These are phyloP conservation scores for Solanum dulcamara DNA, from an alignment of 257 asterid genomes.

Conservation along the genomic window DNA sequence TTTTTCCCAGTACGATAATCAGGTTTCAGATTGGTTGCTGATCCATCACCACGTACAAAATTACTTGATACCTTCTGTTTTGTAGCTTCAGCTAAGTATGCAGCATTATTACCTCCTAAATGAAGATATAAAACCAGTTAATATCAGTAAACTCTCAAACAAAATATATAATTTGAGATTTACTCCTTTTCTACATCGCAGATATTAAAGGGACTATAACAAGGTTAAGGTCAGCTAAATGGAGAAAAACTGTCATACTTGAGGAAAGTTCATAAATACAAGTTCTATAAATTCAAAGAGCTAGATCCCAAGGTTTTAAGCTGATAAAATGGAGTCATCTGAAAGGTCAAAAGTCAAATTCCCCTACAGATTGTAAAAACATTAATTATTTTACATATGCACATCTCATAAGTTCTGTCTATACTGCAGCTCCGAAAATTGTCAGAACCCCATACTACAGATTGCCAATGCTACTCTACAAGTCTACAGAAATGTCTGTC, in stretches of 20 bases:
- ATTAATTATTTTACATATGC: background rate
- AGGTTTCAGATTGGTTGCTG: background rate
- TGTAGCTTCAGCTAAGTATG: background rate
- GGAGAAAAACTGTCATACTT: background rate
- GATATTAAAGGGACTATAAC: background rate
- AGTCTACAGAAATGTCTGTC: background rate
- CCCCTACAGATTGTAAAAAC: background rate
- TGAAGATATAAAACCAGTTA: background rate
- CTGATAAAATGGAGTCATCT: background rate
- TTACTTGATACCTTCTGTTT: background rate
- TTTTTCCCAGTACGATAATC: slow-evolving; percentile 1
- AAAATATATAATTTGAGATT: background rate
- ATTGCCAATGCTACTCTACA: background rate
- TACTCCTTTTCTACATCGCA: background rate
- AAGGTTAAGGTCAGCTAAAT: background rate
- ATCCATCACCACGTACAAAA: background rate
- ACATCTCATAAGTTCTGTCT: background rate
- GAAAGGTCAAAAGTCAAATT: background rate
- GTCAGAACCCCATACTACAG: background rate
- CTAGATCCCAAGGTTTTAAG: background rate
- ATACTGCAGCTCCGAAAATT: background rate
- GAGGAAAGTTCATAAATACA: background rate
- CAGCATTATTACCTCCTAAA: background rate
- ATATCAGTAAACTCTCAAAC: background rate
- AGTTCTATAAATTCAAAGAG: background rate